Base-by-base conservation (phyloP, 1,284 basidiomycete species). In the Puccinia hordei region DNA sequence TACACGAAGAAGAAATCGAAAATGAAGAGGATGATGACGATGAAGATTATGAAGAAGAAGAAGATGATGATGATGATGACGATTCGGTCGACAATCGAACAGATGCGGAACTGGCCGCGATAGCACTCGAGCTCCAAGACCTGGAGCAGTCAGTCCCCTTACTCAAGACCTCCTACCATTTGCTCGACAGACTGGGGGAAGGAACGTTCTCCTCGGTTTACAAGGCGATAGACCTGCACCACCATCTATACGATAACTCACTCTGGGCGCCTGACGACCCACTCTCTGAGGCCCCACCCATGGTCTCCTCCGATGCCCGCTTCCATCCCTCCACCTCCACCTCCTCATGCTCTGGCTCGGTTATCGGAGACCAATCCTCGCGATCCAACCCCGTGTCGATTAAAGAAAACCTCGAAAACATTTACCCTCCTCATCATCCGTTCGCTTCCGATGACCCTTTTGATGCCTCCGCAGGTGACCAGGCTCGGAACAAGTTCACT, bases 171-270 rank as follows among this genome's bases (percentile, higher is more conserved):
- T 88, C 92, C 82, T 99, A 97, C 88, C 89, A 88, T 81, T 88
- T 98, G 33, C 87, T 98, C 35, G 96, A 98, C 87, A 90, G 95
- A 8, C 89, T 99, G 0, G 96, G 96, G 19, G 98, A 96, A 82
- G 90, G 88, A 88, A 99, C 96, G 1, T 99, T 99, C 87, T 98
- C 96, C 0, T 95, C 95, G 12, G 96, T 99, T 13, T 99, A 98
- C 89, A 98, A 99, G 84, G 96, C 95, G 0, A 87, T 95, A 82
- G 96, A 99, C 86, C 84, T 92, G 51, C 90, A 92, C 84, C 90
- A 92, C 83, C 86, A 88, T 59, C 49, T 78, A 1, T 78, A 68
- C 55, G 75, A 78, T 51, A 78, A 78, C 61, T 24, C 65, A 6
- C 57, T 41, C 4, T 78, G 75, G 75, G 65, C 75, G 41, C 49